A percentile compares a stretch with the other conserved stretches of the same genome.
phyloP scores from a whole-genome alignment of 2,329 filamentous ascomycete genomes.

The Botrytis aclada region DNA sequence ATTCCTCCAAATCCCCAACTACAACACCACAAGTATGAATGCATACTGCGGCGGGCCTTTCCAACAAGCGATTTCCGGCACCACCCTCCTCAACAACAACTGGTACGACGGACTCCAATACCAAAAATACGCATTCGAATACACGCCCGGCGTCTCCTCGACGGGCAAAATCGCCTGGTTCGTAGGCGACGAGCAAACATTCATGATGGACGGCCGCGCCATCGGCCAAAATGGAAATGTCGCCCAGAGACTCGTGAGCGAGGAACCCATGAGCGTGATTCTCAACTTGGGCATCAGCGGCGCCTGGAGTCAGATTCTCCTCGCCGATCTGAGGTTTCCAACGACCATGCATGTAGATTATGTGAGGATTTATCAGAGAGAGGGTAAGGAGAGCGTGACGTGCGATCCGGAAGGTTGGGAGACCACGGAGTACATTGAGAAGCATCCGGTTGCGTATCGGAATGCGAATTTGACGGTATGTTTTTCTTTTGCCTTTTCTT shows the following conservation, averaged over 20 bases:
- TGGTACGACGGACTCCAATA: constrained; percentile 55
- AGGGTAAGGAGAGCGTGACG: constrained; percentile 47
- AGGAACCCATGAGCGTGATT: constrained; percentile 54
- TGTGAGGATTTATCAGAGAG: constrained; percentile 52
- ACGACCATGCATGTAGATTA: constrained; percentile 54
- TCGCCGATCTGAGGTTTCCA: constrained; percentile 45
- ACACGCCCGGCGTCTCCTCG: constrained; percentile 44
- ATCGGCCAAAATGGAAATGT: constrained; percentile 54
- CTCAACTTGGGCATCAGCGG: constrained; percentile 52
- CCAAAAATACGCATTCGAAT: constrained; percentile 56
- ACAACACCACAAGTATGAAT: constrained; percentile 48
- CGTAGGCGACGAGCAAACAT: constrained; percentile 49
- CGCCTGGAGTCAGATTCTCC: constrained; percentile 49
- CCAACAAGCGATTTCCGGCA: constrained; percentile 55
- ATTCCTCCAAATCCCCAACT: constrained; percentile 50
- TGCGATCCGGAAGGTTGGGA: constrained; percentile 58
- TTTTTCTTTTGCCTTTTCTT: constrained; percentile 19
- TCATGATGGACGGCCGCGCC: constrained; percentile 50
- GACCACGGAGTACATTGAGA: constrained; percentile 63
- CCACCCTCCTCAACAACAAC: constrained; percentile 51
- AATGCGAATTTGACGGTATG: constrained; percentile 55
- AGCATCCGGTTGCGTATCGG: constrained; percentile 58
- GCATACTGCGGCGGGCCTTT: constrained; percentile 52
- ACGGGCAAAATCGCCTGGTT: constrained; percentile 50
- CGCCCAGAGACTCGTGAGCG: constrained; percentile 45